These are phyloP conservation scores for Suillus paluster DNA, from an alignment of 768 basidiomycete genomes.

Conservation along the genomic window DNA sequence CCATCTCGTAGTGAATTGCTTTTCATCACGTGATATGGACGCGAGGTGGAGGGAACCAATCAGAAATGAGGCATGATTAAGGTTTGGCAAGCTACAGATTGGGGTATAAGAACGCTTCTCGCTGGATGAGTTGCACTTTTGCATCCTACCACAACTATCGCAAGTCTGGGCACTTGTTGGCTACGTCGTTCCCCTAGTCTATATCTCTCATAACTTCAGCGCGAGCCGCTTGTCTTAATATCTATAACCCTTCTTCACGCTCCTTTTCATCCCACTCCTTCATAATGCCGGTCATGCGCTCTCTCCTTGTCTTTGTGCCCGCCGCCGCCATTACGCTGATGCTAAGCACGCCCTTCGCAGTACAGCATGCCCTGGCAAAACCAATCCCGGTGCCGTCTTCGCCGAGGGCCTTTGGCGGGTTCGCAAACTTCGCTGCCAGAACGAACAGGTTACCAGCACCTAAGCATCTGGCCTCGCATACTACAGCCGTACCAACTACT, in stretches of 20 bases:
- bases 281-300: constrained; percentile 41
- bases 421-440: background rate
- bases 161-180: constrained; percentile 6
- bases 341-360: constrained; percentile 27
- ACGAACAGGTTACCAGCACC: background rate
- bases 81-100: constrained; percentile 5
- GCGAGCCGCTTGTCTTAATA: constrained; percentile 32
- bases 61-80: constrained; percentile 4
- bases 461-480: background rate
- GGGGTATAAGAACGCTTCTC: constrained; percentile 7
- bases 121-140: constrained; percentile 1
- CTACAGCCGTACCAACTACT: background rate
- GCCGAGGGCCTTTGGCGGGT: background rate
- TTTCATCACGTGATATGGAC: constrained; percentile 15
- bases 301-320: constrained; percentile 45
- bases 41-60: constrained; percentile 13
- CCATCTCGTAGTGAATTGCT: background rate
- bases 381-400: constrained; percentile 2
- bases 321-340: constrained; percentile 43
- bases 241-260: constrained; percentile 17
- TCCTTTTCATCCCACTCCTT: constrained; percentile 17
- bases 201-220: constrained; percentile 25
- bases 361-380: constrained; percentile 27
- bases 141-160: constrained; percentile 23
- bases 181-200: constrained; percentile 12